These are phyloP conservation scores for Triticum timopheevii DNA, from an alignment of 176 grass and related monocot species.

Conservation along the genomic window DNA sequence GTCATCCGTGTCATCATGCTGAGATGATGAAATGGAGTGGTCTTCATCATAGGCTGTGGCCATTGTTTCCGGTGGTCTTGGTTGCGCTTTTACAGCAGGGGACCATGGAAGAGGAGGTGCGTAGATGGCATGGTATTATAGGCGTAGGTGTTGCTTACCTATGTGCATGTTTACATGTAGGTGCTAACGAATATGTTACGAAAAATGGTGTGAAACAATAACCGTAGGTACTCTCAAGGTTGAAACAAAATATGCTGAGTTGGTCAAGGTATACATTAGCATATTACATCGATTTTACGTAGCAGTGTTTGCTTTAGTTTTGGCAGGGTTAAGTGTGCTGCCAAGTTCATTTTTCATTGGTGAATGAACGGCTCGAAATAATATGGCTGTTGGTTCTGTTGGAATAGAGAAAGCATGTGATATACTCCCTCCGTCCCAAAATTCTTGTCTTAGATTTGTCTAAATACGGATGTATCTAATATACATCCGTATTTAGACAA, in stretches of 20 bases:
- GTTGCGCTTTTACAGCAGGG: constrained; percentile 9
- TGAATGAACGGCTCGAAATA: neutral
- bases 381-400: neutral
- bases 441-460: too few relatives aligned
- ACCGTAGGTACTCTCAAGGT: constrained; percentile 17
- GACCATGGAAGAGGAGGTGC: neutral
- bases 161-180: constrained; percentile 15
- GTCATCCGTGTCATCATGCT: constrained; percentile 23
- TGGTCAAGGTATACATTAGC: constrained; percentile 1
- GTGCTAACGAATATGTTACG: constrained; percentile 27
- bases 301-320: constrained; percentile 2
- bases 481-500: too few relatives aligned
- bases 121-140: constrained; percentile 40
- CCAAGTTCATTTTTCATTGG: neutral
- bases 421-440: too few relatives aligned
- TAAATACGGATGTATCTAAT: neutral
- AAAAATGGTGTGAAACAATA: constrained; percentile 23
- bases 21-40: constrained; percentile 42
- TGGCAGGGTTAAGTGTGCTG: neutral
- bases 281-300: constrained; percentile 9
- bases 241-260: constrained; percentile 18
- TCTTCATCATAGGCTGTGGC: constrained; percentile 27
- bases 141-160: constrained; percentile 2
- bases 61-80: constrained; percentile 31
- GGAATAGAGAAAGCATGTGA: constrained; percentile 6